Percentiles rank a stretch among this genome's conserved stretches.
phyloP scores from a whole-genome alignment of 2,329 filamentous ascomycete genomes.

The Tolypocladium tropicale region DNA sequence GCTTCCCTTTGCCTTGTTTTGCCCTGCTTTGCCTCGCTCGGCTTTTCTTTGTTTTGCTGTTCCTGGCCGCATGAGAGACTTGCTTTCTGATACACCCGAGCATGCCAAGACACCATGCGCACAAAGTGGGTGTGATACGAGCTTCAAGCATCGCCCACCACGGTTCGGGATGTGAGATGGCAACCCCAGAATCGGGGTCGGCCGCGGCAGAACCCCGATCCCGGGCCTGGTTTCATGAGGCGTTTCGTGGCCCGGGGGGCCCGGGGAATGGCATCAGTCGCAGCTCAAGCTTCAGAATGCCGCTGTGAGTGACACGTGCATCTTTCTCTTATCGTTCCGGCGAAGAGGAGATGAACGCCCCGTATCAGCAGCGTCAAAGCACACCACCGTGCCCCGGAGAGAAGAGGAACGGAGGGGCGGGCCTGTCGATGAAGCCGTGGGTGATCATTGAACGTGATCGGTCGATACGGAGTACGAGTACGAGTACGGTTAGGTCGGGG shows the following conservation, averaged over 20 bases:
- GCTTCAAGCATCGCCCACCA: not conserved
- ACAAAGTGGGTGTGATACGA: not conserved
- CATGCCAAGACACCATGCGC: not conserved
- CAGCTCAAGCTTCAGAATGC: not conserved
- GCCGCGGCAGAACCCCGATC: not conserved
- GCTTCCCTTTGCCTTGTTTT: not conserved
- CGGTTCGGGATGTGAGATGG: not conserved
- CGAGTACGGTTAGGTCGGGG: not conserved
- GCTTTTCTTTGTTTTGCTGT: not conserved
- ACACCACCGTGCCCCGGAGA: not conserved
- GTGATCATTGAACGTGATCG: not conserved
- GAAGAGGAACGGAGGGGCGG: not conserved
- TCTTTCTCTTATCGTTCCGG: not conserved
- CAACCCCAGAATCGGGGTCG: slow-evolving; percentile 1
- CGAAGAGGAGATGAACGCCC: not conserved
- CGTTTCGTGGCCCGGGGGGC: not conserved
- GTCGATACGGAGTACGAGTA: not conserved
- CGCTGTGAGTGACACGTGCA: not conserved
- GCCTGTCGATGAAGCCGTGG: not conserved
- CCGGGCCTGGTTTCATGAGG: not conserved
- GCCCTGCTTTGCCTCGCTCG: not conserved
- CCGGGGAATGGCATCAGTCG: not conserved
- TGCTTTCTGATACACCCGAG: too few species aligned
- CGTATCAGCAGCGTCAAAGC: not conserved
- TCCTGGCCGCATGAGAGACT: not conserved